Percentiles rank a stretch among this genome's conserved stretches.
These are phyloP conservation scores for Pseudogymnoascus sp. DNA, from an alignment of 2,329 filamentous ascomycete species.

Conservation along the genomic window DNA sequence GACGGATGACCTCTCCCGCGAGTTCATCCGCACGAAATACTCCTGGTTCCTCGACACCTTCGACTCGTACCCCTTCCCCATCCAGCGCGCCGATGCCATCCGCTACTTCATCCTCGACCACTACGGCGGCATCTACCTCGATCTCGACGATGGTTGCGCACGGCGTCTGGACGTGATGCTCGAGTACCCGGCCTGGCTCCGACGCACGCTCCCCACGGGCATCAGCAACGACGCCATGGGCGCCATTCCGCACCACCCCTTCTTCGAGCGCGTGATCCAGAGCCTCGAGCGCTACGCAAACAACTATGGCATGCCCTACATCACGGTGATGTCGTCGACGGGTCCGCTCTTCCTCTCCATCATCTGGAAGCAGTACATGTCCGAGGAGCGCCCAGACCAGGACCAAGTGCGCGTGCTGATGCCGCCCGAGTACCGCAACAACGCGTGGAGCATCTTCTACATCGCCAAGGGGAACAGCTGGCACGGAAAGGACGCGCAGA, in stretches of 20 bases:
- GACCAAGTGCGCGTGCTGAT: conserved; percentile 60
- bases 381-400: conserved; percentile 36
- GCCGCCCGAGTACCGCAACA: conserved; percentile 60
- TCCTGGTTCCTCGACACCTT: conserved; percentile 71
- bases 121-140: conserved; percentile 74
- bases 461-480: conserved; percentile 37
- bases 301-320: conserved; percentile 56
- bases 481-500: conserved; percentile 39
- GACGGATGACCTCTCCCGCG: conserved; percentile 61
- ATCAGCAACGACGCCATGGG: conserved; percentile 80
- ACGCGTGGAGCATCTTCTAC: conserved; percentile 64
- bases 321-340: conserved; percentile 72
- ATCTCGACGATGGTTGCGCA: conserved; percentile 50
- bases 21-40: conserved; percentile 66
- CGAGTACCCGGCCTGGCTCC: conserved; percentile 60
- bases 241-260: conserved; percentile 61
- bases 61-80: conserved; percentile 63
- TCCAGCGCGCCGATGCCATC: conserved; percentile 70
- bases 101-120: conserved; percentile 71
- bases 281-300: conserved; percentile 58
- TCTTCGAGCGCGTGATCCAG: conserved; percentile 63
- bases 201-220: conserved; percentile 65
- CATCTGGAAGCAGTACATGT: conserved; percentile 66
- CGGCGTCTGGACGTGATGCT: conserved; percentile 50
- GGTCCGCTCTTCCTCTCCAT: conserved; percentile 69